These are phyloP conservation scores for Gaillardinia entomophila DNA, from an alignment of 805 yeast genomes.

Conservation along the genomic window DNA sequence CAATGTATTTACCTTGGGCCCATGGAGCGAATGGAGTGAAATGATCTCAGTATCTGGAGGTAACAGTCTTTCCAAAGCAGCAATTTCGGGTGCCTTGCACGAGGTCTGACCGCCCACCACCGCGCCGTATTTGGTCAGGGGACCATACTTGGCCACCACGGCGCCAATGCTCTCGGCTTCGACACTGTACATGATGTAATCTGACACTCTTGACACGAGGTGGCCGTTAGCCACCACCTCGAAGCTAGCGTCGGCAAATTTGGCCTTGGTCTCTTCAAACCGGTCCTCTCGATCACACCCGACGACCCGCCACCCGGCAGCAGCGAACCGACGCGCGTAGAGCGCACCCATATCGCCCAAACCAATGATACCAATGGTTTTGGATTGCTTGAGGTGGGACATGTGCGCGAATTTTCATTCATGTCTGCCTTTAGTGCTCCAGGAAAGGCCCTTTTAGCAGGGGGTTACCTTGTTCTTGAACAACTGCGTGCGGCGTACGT, in stretches of 20 bases:
- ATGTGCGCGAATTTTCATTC: background rate
- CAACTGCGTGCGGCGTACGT: constrained; percentile 72
- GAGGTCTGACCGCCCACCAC: constrained; percentile 98
- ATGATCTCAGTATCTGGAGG: constrained; percentile 82
- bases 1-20: constrained; percentile 81
- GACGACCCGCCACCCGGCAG: constrained; percentile 84
- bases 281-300: constrained; percentile 80
- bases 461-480: constrained; percentile 89
- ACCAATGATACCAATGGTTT: constrained; percentile 85
- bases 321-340: constrained; percentile 72
- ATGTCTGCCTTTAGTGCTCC: constrained; percentile 77
- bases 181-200: constrained; percentile 83
- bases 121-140: constrained; percentile 81
- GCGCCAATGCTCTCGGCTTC: constrained; percentile 81
- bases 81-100: constrained; percentile 86
- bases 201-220: constrained; percentile 72
- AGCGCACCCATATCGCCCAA: constrained; percentile 95
- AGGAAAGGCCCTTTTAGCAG: constrained; percentile 90
- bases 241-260: constrained; percentile 40
- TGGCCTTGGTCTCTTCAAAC: constrained; percentile 40
- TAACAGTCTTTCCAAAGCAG: constrained; percentile 69
- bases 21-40: constrained; percentile 88
- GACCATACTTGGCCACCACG: constrained; percentile 75
- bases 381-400: constrained; percentile 16
- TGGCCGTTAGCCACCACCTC: constrained; percentile 74